Conservation (phyloP, 768 basidiomycete genomes). For the Boletus eberwhitei region DNA sequence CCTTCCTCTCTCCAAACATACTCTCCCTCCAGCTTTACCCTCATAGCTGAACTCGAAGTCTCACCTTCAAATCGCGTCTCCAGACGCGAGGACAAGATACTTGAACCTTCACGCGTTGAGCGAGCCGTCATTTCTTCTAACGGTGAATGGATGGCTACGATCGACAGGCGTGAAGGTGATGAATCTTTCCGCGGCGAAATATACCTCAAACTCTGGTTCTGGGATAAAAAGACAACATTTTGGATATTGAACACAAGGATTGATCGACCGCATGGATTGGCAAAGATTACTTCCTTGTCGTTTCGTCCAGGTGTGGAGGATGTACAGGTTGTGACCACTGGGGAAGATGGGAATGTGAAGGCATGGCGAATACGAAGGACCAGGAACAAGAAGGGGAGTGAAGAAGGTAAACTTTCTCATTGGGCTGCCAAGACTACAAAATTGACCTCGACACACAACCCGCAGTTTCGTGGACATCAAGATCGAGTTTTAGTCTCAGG, state of each 20-base stretch:
- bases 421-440: not conserved
- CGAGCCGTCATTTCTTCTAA: slow-evolving; percentile 58
- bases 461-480: slow-evolving; percentile 67
- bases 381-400: slow-evolving; percentile 42
- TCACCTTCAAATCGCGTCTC: slow-evolving; percentile 92
- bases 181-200: slow-evolving; percentile 63
- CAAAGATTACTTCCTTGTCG: slow-evolving; percentile 56
- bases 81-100: slow-evolving; percentile 67
- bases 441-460: not conserved
- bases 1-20: slow-evolving; percentile 93
- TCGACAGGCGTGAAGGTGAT: slow-evolving; percentile 72
- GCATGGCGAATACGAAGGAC: slow-evolving; percentile 66
- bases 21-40: slow-evolving; percentile 64
- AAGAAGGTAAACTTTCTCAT: slow-evolving; percentile 46
- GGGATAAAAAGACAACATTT: slow-evolving; percentile 59
- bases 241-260: slow-evolving; percentile 87
- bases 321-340: slow-evolving; percentile 65
- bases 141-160: slow-evolving; percentile 91
- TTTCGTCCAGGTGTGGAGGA: slow-evolving; percentile 57
- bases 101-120: slow-evolving; percentile 77
- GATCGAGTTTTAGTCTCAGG: slow-evolving; percentile 69
- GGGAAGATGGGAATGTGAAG: slow-evolving; percentile 73
- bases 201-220: slow-evolving; percentile 89
- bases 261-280: slow-evolving; percentile 78
- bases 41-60: slow-evolving; percentile 86